Evolutionary conservation across 2,329 filamentous ascomycete genomes (phyloP), one percentile per base, ranked within the genome.

Genomic region (Macrophomina phaseolina): DNA sequence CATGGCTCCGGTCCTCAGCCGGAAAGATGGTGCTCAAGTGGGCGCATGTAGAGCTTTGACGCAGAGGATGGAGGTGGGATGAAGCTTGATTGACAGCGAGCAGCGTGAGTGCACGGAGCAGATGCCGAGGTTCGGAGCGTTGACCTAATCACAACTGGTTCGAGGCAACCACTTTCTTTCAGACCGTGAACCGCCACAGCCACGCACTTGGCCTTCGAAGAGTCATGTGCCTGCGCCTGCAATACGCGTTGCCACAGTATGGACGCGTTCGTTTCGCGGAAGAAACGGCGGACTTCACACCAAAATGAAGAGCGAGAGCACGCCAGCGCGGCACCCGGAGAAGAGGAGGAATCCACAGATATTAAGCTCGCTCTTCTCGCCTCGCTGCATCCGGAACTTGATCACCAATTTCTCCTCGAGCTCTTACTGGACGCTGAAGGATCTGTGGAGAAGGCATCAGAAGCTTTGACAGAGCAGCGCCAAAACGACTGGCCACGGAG

Each of bases 361-460:
- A 83, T 96, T 72, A 98, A 97, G 74, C 81, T 99, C 14, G 93
- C 93, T 1, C 82, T 97, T 1, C 81, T 99, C 3, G 86, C 90
- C 2, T 98, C 95, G 0, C 80, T 97, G 0, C 86, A 93, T 70
- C 88, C 91, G 0, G 75, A 82, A 0, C 70, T 89, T 4, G 84
- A 88, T 7, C 88, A 91, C 55, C 87, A 90, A 42, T 82, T 84
- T 0, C 82, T 97, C 0, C 84, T 99, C 0, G 94, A 98, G 70
- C 81, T 93, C 5, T 83, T 98, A 0, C 82, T 97, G 0, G 89
- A 88, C 0, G 89, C 91, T 68, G 87, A 94, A 34, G 95, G 95
- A 0, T 92, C 88, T 0, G 90, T 97, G 0, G 81, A 89, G 23
- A 80, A 84, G 8, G 89, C 92, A 0, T 86, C 87, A 0, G 79